Percentiles rank a stretch among this genome's conserved stretches.
These are phyloP conservation scores for Bimuria novae-zelandiae DNA, from an alignment of 2,329 filamentous ascomycete species.

Conservation along the genomic window DNA sequence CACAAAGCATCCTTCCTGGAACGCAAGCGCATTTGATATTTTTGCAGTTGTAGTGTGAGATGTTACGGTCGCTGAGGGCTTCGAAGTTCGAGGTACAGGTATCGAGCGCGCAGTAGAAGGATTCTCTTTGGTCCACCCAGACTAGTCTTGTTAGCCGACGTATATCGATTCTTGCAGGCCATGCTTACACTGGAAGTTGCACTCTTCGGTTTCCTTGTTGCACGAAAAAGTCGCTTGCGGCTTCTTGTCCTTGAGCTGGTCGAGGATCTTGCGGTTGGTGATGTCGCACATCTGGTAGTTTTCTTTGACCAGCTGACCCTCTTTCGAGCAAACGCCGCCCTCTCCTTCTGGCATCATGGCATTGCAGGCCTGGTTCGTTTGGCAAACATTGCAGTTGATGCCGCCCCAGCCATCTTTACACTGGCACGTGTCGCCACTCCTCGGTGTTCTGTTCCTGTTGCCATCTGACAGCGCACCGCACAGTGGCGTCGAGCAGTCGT, in stretches of 20 bases:
- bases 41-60: slow-evolving; percentile 82
- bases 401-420: slow-evolving; percentile 95
- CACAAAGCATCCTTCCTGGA: slow-evolving; percentile 89
- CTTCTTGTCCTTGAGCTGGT: slow-evolving; percentile 80
- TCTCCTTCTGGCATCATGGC: slow-evolving; percentile 82
- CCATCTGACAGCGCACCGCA: slow-evolving; percentile 88
- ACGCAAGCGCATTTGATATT: slow-evolving; percentile 87
- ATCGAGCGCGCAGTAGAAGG: slow-evolving; percentile 91
- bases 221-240: slow-evolving; percentile 96
- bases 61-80: slow-evolving; percentile 72
- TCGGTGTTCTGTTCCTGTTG: slow-evolving; percentile 70
- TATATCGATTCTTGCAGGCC: background rate
- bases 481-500: slow-evolving; percentile 88
- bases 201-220: slow-evolving; percentile 72
- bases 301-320: slow-evolving; percentile 86
- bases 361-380: slow-evolving; percentile 80
- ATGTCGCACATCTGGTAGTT: slow-evolving; percentile 99
- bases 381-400: slow-evolving; percentile 96
- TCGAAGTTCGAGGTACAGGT: slow-evolving; percentile 76
- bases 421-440: slow-evolving; percentile 72
- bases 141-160: slow-evolving; percentile 58
- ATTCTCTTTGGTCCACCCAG: slow-evolving; percentile 93
- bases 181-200: slow-evolving; percentile 88
- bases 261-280: slow-evolving; percentile 90
- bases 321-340: slow-evolving; percentile 88